Conservation (phyloP, 805 yeast species). For the Starmerella vitae region DNA sequence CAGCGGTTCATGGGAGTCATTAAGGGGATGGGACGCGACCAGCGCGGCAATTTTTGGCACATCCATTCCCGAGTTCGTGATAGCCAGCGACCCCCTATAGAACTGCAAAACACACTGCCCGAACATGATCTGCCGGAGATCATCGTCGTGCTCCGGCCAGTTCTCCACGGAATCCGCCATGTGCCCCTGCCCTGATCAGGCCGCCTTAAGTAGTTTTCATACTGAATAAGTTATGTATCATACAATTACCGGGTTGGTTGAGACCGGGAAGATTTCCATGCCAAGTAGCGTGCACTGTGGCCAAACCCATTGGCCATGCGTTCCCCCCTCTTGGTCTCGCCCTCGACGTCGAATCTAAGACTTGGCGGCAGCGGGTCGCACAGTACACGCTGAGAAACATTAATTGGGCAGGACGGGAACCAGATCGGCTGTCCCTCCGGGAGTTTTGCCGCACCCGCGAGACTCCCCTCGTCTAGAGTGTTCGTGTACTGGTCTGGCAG, state of each 20-base stretch:
- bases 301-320: slow-evolving; percentile 35
- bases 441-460: slow-evolving; percentile 17
- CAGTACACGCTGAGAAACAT: slow-evolving; percentile 20
- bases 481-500: slow-evolving; percentile 20
- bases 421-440: slow-evolving; percentile 22
- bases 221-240: too few species aligned
- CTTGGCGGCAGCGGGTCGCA: slow-evolving; percentile 19
- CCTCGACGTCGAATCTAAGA: slow-evolving; percentile 18
- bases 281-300: slow-evolving; percentile 62
- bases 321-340: slow-evolving; percentile 23
- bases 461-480: slow-evolving; percentile 13
- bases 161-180: too few species aligned
- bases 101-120: slow-evolving; percentile 10
- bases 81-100: slow-evolving; percentile 1
- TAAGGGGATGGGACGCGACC: slow-evolving; percentile 11
- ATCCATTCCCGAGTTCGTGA: slow-evolving; percentile 4
- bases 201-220: too few species aligned
- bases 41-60: slow-evolving; percentile 1
- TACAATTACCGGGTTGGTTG: too few species aligned
- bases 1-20: slow-evolving; percentile 11
- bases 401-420: slow-evolving; percentile 23
- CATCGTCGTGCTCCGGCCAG: slow-evolving; percentile 12
- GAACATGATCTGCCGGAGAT: slow-evolving; percentile 6
- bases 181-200: too few species aligned
- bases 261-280: too few species aligned